Evolutionary conservation across 305 asterid genomes (phyloP).

Genomic region (Solanum aculeatissimum): DNA sequence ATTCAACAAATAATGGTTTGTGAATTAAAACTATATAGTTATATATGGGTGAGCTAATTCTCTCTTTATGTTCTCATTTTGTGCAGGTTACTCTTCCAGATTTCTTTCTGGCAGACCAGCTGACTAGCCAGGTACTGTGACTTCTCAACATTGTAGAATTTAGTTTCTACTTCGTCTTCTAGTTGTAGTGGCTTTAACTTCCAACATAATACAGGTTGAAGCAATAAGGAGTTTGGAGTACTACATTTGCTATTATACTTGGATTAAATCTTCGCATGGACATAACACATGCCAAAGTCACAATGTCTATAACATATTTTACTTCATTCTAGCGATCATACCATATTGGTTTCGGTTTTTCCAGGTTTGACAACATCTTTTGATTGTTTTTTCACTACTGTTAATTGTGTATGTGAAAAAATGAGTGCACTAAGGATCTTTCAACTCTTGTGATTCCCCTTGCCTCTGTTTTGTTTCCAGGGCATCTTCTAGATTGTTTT

Average conservation of each 20-base stretch:
- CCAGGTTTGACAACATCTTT: conserved; percentile 35
- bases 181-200: conserved; percentile 1
- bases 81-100: conserved; percentile 62
- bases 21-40: neutral
- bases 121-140: conserved; percentile 65
- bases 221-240: conserved; percentile 72
- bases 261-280: conserved; percentile 22
- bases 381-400: neutral
- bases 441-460: neutral
- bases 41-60: neutral
- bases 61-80: conserved; percentile 2
- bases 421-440: neutral
- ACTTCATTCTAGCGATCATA: conserved; percentile 53
- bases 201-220: conserved; percentile 42
- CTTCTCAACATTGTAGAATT: neutral
- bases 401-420: neutral
- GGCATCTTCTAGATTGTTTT: neutral
- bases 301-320: conserved; percentile 46
- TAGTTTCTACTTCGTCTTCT: neutral
- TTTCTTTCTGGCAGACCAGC: conserved; percentile 76
- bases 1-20: neutral
- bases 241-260: conserved; percentile 58
- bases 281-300: conserved; percentile 30
- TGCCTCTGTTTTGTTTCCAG: neutral
- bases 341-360: conserved; percentile 85